These are phyloP conservation scores for Areca catechu DNA, from an alignment of 176 grass and related monocot species.

Conservation along the genomic window DNA sequence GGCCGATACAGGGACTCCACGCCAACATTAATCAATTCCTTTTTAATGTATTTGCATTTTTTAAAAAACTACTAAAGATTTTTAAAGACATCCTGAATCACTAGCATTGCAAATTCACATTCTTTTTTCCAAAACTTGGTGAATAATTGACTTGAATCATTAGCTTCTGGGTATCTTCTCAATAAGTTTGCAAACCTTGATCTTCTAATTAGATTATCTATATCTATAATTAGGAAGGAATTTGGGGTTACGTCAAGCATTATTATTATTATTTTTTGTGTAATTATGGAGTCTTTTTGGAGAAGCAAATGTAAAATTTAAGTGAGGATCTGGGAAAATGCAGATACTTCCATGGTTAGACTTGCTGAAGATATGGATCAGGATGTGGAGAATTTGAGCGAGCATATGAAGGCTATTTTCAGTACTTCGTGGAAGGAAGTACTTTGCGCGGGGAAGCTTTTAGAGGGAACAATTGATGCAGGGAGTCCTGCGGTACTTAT, in stretches of 20 bases:
- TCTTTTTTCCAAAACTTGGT: too few species aligned
- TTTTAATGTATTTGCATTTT: too few species aligned
- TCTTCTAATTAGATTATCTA: too few species aligned
- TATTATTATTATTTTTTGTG: background rate
- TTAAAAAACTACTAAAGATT: too few species aligned
- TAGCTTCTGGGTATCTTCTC: too few species aligned
- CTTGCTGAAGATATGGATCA: slow-evolving; percentile 55
- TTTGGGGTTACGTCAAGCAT: background rate
- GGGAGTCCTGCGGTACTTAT: slow-evolving; percentile 65
- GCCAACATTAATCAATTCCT: too few species aligned
- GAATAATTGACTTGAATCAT: too few species aligned
- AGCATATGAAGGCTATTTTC: slow-evolving; percentile 63
- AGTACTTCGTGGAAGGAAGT: slow-evolving; percentile 46
- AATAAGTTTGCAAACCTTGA: too few species aligned
- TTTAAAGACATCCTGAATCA: too few species aligned
- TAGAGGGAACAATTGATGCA: slow-evolving; percentile 22
- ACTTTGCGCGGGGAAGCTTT: slow-evolving; percentile 44
- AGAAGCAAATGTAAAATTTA: background rate
- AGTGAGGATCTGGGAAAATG: background rate
- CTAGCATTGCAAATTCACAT: too few species aligned
- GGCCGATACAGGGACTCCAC: too few species aligned
- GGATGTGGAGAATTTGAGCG: slow-evolving; percentile 50
- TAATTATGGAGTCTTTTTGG: background rate
- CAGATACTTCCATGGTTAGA: slow-evolving; percentile 61
- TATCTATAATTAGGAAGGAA: too few species aligned